Evolutionary conservation across 179 eudicot species (phyloP), one percentile per base, ranked within the genome.

Genomic region (Dionaea muscipula): DNA sequence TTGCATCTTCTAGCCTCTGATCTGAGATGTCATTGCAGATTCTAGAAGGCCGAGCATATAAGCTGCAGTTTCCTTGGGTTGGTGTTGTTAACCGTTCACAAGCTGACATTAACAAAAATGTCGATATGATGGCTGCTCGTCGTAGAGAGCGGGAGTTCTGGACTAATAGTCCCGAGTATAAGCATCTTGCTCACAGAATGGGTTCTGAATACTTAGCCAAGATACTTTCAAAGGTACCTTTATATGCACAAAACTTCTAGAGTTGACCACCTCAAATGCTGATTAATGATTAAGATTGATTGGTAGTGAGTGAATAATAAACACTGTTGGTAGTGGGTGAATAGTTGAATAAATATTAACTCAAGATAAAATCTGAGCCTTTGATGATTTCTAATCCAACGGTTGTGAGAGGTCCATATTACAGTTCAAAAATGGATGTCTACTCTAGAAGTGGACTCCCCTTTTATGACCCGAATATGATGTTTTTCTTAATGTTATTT

Each of bases 11-110:
- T 18, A n/a, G 8, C 9, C 2, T 47, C 54, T 33, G 41, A 21
- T 21, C 53, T 31, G 26, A 26, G 18, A 31, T 19, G 12, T 41
- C 40, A 53, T 57, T 33, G 14, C 68, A 91, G 98, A 87, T 91
- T 44, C 67, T 90, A 83, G 97, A 90, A 74, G 97, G 97, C 53
- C 72, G 68, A 64, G 35, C 95, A 15, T 90, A 71, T 57, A 81
- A 68, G 79, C 78, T 90, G 61, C 81, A 86, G 67, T 81, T 60
- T 67, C 97, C 97, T 46, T 90, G 97, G 97, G 78, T 90, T 64
- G 97, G 97, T 67, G 81, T 90, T 46, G 97, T 90, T 8, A 90
- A 90, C 68, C 90, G 97, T 2, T 89, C 97, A 50, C 97, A 89
- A 73, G 94, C 93, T 24, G 97, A 89, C 66, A 89, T 86, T 22